Evolutionary conservation across 345 rosid genomes (phyloP), one percentile per base, ranked within the genome.

Genomic region (Arabis hirsuta): DNA sequence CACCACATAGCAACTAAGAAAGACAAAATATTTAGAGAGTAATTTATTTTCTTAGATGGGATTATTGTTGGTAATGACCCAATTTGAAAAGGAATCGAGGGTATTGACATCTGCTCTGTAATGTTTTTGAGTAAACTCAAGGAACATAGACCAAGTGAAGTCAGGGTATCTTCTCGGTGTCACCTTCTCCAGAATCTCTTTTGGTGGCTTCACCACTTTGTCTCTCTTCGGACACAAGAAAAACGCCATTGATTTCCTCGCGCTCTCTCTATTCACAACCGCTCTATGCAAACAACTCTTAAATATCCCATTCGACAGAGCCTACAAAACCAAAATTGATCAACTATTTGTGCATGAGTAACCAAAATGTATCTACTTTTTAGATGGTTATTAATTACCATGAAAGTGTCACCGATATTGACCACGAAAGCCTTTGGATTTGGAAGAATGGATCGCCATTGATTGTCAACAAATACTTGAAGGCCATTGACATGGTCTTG

Each of bases 341-440:
- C 26, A 56, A 48, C 0, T 27, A 67, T 60, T 55, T 55, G 6
- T 67, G 32, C 12, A 20, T 6, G 20, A 43, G 50, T 58, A 51
- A 41, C 55, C 38, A 67, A 10, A 65, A 47, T 38, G 58, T 56
- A 2, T 47, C 3, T 62, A 39, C 44, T 10, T 2, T 3, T 12
- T 27, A 65, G 26, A 48, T 50, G 57, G 19, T 60, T 67, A 53
- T 20, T 58, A 74, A 16, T 79, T 82, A 96, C 99, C 99, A 90
- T 87, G 88, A 96, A 96, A 60, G 99, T 96, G 84, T 96, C 99
- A 47, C 99, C 99, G 47, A 90, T 84, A 83, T 95, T 92, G 68
- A 95, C 89, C 60, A 95, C 99, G 56, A 95, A 95, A 14, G 98
- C 94, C 20, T 90, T 62, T 62, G 80, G 79, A 76, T 87, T 88